Conservation (phyloP, 805 yeast genomes). For the Saccharomycopsis sp. region DNA sequence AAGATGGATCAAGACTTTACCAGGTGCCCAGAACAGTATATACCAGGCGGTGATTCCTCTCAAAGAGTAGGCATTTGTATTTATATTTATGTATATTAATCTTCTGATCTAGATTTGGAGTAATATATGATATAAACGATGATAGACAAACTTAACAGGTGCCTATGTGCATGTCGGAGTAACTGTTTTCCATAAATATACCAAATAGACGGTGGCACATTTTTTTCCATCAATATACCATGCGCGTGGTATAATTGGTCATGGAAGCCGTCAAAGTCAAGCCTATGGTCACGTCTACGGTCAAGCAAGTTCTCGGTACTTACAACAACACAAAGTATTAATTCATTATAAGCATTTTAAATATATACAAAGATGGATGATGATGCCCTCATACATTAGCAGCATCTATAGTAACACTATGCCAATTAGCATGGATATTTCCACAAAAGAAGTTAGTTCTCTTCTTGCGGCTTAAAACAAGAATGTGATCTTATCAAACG, state of each 20-base stretch:
- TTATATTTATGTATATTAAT: too few species aligned
- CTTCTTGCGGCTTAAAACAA: too few species aligned
- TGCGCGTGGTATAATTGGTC: too few species aligned
- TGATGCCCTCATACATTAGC: neutral
- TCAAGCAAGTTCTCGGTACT: neutral
- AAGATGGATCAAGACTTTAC: slow-evolving; percentile 65
- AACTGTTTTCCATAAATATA: too few species aligned
- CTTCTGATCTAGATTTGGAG: neutral
- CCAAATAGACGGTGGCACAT: too few species aligned
- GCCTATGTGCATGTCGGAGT: too few species aligned
- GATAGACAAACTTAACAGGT: neutral
- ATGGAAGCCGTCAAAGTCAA: too few species aligned
- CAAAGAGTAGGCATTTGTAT: slow-evolving; percentile 1
- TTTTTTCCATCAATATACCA: too few species aligned
- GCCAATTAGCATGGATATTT: neutral
- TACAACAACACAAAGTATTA: neutral
- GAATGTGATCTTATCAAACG: too few species aligned
- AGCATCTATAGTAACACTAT: neutral
- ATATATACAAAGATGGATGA: neutral
- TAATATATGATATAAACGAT: neutral
- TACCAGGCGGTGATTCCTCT: slow-evolving; percentile 41
- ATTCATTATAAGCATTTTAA: neutral
- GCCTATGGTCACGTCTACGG: neutral
- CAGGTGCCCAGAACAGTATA: slow-evolving; percentile 70
- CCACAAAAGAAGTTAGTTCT: too few species aligned